Base-by-base conservation (phyloP, 352 stramenopile genomes). In the Halophytophthora batemanensis region DNA sequence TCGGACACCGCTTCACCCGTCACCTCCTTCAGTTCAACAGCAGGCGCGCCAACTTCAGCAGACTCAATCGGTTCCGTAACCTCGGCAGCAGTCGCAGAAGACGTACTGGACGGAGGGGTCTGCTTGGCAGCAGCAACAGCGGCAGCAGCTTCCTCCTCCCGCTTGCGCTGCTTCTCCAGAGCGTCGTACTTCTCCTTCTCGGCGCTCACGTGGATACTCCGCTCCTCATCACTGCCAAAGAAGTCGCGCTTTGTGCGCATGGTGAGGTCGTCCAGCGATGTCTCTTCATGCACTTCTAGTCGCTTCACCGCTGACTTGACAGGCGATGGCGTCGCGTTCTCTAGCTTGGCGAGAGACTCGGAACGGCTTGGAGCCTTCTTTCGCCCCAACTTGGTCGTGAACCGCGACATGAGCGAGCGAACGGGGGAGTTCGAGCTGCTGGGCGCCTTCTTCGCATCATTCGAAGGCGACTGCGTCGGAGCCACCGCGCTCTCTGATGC, bases 181-280 rank as follows among this genome's bases (percentile, higher is more conserved):
- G 37, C 19, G 7, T 73, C 60, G 38, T 56, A 56, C 33, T 69
- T 69, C 3, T 65, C 45, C 38, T 76, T 75, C 45, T 80, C 61
- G 2, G 43, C 34, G 45, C 50, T 69, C 18, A 82, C 68, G 28
- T 68, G 53, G n/a, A 77, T 46, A 39, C 55, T 80, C 17, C 66
- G 69, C 34, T 75, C 66, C 1, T 46, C 22, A 15, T 49, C 34
- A 2, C 52, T 25, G 12, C 17, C 39, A 18, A 60, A 59, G 15
- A 60, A 64, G n/a, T 66, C 56, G 17, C 22, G 45, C n/a, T 66
- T 60, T 1, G 52, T 64, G 8, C 46, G 38, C 42, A 69, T 41
- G 1, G 48, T 38, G 14, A 62, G 28, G 15, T 69, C 52, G 6
- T 69, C 56, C 18, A 63, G 10, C n/a, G 31, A 58, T 22, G 47